Conservation (phyloP, 202 grass and related monocot genomes). For the Hordeum pubiflorum region DNA sequence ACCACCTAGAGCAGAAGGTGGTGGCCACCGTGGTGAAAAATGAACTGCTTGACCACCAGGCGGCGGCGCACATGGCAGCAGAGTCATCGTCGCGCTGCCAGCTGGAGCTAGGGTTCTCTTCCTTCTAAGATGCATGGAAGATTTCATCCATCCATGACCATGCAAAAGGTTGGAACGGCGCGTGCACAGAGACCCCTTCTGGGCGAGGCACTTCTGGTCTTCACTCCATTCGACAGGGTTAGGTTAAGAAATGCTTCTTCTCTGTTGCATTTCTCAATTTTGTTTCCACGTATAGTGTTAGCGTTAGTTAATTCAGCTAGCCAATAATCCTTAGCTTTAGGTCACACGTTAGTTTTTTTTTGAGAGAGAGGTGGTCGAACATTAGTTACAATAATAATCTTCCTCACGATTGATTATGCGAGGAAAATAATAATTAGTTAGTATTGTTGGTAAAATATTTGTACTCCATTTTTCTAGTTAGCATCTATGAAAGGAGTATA, state of each 20-base stretch:
- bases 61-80: not conserved
- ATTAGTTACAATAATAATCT: not conserved
- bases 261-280: constrained; percentile 10
- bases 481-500: too few relatives aligned
- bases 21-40: not conserved
- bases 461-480: too few relatives aligned
- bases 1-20: not conserved
- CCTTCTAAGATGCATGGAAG: constrained; percentile 27
- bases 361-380: not conserved
- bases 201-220: not conserved
- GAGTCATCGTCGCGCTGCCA: constrained; percentile 18
- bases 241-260: not conserved
- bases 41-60: not conserved
- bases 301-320: not conserved
- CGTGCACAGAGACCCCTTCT: not conserved
- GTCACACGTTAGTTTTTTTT: not conserved
- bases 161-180: not conserved
- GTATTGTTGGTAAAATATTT: not conserved
- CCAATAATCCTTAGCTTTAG: not conserved
- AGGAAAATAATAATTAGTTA: not conserved
- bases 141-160: constrained; percentile 19
- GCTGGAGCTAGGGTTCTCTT: constrained; percentile 28
- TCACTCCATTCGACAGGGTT: not conserved
- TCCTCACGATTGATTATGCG: not conserved
- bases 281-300: not conserved